Evolutionary conservation across 768 basidiomycete genomes (phyloP).

Genomic region (Coprinellus micaceus): DNA sequence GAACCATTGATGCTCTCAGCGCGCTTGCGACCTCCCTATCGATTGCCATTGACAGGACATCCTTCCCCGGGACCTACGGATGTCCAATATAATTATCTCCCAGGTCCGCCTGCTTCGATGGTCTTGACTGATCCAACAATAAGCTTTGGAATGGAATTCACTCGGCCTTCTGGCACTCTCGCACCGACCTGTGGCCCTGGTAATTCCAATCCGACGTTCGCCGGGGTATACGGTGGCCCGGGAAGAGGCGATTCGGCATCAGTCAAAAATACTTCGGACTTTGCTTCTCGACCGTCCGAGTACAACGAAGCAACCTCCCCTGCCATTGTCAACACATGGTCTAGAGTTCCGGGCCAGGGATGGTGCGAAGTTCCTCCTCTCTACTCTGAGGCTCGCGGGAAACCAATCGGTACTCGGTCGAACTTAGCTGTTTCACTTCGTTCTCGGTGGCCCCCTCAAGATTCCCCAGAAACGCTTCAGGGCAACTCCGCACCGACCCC

Average conservation of each 20-base stretch:
- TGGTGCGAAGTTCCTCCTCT: not conserved
- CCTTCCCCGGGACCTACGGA: no score
- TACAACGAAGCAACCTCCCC: not conserved
- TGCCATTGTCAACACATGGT: not conserved
- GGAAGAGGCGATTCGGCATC: not conserved
- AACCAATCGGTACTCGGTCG: not conserved
- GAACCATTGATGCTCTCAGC: no score
- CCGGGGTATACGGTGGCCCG: not conserved
- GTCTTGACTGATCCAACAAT: no score
- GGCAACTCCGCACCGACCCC: not conserved
- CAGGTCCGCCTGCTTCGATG: no score
- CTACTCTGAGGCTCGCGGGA: not conserved
- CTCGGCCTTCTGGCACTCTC: no score
- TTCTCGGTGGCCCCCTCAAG: not conserved
- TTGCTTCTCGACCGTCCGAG: not conserved
- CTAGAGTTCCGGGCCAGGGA: not conserved
- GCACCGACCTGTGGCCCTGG: no score
- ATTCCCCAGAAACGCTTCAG: not conserved
- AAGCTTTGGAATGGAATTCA: no score
- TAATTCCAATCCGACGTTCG: not conserved
- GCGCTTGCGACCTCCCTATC: no score
- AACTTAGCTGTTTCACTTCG: not conserved
- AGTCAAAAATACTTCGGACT: not conserved
- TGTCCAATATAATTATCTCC: no score
- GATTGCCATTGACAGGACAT: no score